Conservation (phyloP, 2,329 filamentous ascomycete genomes). For the Nothopassalora personata region DNA sequence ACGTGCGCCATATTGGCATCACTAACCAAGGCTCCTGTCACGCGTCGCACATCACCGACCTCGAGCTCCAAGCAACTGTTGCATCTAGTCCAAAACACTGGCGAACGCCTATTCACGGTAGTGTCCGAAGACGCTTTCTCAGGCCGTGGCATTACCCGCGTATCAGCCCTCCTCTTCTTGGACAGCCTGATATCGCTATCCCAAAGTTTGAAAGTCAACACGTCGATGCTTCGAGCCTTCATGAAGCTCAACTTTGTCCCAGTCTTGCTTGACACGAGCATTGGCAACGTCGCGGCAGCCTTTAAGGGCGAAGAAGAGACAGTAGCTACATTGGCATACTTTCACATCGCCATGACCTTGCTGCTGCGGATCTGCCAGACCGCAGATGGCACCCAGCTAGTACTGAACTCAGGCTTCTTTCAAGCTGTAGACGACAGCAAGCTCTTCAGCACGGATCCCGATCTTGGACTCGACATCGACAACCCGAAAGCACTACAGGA, state of each 20-base stretch:
- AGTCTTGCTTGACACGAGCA: constrained; percentile 78
- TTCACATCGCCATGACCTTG: constrained; percentile 72
- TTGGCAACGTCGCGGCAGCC: constrained; percentile 71
- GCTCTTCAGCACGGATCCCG: constrained; percentile 86
- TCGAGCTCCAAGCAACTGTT: constrained; percentile 35
- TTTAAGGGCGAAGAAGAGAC: constrained; percentile 46
- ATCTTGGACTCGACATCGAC: constrained; percentile 73
- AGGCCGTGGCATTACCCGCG: constrained; percentile 73
- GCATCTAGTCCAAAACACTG: constrained; percentile 70
- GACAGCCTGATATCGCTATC: constrained; percentile 70
- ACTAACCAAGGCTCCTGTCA: constrained; percentile 11
- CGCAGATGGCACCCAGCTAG: constrained; percentile 72
- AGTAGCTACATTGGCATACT: constrained; percentile 52
- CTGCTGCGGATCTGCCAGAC: constrained; percentile 81
- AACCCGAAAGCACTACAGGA: constrained; percentile 66
- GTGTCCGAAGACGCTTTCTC: constrained; percentile 91
- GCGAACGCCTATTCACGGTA: constrained; percentile 75
- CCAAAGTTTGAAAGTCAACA: constrained; percentile 60
- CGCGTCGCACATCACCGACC: constrained; percentile 11
- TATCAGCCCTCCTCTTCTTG: constrained; percentile 80
- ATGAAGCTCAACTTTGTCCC: constrained; percentile 85
- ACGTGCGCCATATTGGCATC: constrained; percentile 52
- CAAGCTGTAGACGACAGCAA: constrained; percentile 71
- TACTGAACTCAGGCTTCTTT: constrained; percentile 88
- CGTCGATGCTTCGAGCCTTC: constrained; percentile 71